Evolutionary conservation across 23 red algal genomes (phyloP), one percentile per base, ranked within the genome.

Genomic region (Gracilaria vermiculophylla): DNA sequence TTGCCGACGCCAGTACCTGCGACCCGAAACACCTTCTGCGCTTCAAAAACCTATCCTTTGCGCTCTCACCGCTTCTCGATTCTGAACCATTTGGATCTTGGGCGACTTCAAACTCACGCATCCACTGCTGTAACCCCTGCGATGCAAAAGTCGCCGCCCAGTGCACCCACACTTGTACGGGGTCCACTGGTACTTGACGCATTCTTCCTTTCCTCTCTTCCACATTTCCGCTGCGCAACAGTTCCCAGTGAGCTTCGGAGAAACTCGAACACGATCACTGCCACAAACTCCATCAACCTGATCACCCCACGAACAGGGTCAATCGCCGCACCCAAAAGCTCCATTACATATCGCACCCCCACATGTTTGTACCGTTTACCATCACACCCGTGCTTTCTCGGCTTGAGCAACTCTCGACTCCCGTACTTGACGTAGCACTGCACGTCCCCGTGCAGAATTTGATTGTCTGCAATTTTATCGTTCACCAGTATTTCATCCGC

Each of bases 121-220:
- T 88, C 83, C 83, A 88, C 15, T 41, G 0, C 27, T 70, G 40
- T 6, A 88, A 10, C 3, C 69, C 83, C 36, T 88, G 83, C 17
- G 83, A 69, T 49, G 72, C 83, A 60, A 88, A 88, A 16, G 53
- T 34, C n/a, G 50, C 72, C 3, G 83, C 54, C 83, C 83, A 88
- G 28, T 57, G 45, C 36, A 88, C 15, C 83, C 83, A 88, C 16
- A 88, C 83, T 24, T 88, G 50, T 31, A 41, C 54, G 17, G 83
- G 83, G 3, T 66, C 41, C 15, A 53, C 16, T 34, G 84, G 84
- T 1, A 58, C 53, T 52, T 64, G 72, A 8, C 52, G 25, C 0
- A 83, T 20, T n/a, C n/a, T n/a, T n/a, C n/a, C n/a, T n/a, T n/a
- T n/a, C n/a, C n/a, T n/a, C n/a, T n/a, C n/a, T n/a, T n/a, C n/a